Conservation (phyloP, 2,329 filamentous ascomycete genomes). For the Fusarium buharicum region DNA sequence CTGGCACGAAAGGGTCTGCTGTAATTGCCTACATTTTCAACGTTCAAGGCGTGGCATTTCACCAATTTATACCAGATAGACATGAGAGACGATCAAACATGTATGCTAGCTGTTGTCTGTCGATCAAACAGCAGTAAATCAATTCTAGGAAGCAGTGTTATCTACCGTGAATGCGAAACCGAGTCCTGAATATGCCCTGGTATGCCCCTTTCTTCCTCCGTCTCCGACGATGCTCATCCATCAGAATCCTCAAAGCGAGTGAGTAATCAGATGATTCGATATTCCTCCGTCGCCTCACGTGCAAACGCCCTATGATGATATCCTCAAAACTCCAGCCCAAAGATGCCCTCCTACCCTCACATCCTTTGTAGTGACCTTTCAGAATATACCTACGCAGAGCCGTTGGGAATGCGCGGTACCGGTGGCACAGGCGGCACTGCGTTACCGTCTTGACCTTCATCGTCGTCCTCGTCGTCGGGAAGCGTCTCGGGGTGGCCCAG, state of each 20-base stretch:
- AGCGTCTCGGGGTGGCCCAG: constrained; percentile 79
- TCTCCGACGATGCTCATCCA: constrained; percentile 17
- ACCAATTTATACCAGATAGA: background rate
- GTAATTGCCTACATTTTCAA: constrained; percentile 48
- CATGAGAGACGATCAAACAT: background rate
- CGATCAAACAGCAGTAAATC: constrained; percentile 15
- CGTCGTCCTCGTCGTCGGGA: constrained; percentile 71
- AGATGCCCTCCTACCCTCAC: constrained; percentile 19
- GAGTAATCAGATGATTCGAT: constrained; percentile 21
- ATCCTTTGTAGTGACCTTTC: constrained; percentile 14
- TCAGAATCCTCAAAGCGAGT: constrained; percentile 34
- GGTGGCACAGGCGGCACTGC: constrained; percentile 54
- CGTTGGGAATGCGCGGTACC: constrained; percentile 57
- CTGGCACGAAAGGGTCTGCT: constrained; percentile 81
- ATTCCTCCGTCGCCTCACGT: constrained; percentile 29
- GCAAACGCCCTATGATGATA: constrained; percentile 45
- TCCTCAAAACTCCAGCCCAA: constrained; percentile 45
- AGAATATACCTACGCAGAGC: constrained; percentile 44
- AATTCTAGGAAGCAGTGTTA: constrained; percentile 35
- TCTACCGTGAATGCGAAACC: constrained; percentile 28
- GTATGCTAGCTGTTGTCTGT: background rate
- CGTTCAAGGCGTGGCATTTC: background rate
- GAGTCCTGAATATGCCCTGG: constrained; percentile 3
- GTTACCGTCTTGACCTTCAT: constrained; percentile 64
- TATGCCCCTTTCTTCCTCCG: constrained; percentile 21